Conservation (phyloP, 2,329 filamentous ascomycete genomes). For the Laburnicola sp. region DNA sequence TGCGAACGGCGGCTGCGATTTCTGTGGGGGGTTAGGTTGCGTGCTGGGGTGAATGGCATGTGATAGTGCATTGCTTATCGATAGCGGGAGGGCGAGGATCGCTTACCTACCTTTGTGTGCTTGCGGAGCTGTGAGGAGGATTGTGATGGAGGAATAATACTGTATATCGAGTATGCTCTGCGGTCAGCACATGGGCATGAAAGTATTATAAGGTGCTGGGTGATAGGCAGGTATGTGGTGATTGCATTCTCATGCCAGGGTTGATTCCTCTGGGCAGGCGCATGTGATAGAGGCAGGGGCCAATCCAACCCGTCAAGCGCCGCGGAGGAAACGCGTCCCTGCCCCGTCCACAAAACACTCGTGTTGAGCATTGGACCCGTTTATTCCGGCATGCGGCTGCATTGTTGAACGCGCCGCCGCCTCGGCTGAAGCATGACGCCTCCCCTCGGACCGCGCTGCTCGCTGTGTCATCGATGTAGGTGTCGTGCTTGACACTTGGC, state of each 20-base stretch:
- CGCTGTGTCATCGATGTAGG: too few species aligned
- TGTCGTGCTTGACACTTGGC: too few species aligned
- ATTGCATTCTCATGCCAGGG: neutral
- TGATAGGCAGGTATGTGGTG: slow-evolving; percentile 3
- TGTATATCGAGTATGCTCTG: neutral
- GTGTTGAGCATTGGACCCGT: neutral
- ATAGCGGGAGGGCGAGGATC: neutral
- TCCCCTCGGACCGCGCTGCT: too few species aligned
- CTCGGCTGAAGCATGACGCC: too few species aligned
- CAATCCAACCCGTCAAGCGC: neutral
- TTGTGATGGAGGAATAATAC: neutral
- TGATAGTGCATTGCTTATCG: slow-evolving; percentile 5
- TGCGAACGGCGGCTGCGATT: slow-evolving; percentile 8
- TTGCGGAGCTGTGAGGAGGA: too few species aligned
- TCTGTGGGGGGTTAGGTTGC: neutral
- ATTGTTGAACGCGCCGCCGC: slow-evolving; percentile 1
- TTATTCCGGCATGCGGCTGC: neutral
- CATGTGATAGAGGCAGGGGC: slow-evolving; percentile 5
- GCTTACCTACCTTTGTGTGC: too few species aligned
- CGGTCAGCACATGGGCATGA: neutral
- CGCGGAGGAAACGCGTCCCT: neutral
- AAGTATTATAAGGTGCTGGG: neutral
- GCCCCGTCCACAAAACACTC: neutral
- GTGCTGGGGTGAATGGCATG: slow-evolving; percentile 3
- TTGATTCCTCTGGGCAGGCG: slow-evolving; percentile 1